Conservation (phyloP, 192 early-diverging fungal genomes). For the Coemansia sp. region DNA sequence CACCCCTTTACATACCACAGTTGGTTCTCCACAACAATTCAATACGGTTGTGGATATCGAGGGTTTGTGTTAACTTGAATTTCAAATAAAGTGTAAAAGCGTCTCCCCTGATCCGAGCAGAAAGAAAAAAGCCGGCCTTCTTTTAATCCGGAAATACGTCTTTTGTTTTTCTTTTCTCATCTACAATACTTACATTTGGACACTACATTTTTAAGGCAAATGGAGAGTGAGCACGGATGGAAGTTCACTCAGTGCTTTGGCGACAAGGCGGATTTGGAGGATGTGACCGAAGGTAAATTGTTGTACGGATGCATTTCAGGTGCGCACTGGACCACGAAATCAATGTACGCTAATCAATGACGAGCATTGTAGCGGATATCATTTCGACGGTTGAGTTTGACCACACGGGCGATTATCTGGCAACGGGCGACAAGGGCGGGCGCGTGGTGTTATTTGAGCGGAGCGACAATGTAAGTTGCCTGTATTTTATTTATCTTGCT, state of each 20-base stretch:
- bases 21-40: no score
- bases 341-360: neutral
- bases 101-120: neutral
- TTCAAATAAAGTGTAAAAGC: no score
- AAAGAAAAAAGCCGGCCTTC: neutral
- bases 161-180: slow-evolving; percentile 17
- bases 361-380: slow-evolving; percentile 80
- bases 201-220: slow-evolving; percentile 12
- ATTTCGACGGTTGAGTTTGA: slow-evolving; percentile 99
- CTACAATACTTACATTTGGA: slow-evolving; percentile 1
- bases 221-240: slow-evolving; percentile 64
- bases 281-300: slow-evolving; percentile 94
- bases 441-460: slow-evolving; percentile 98
- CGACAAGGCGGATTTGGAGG: slow-evolving; percentile 97
- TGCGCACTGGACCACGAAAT: neutral
- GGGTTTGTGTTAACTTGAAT: no score
- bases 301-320: neutral
- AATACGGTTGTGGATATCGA: no score
- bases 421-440: slow-evolving; percentile 97
- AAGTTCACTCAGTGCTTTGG: slow-evolving; percentile 99
- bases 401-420: slow-evolving; percentile 93
- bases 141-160: neutral
- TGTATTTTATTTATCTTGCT: no score
- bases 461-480: slow-evolving; percentile 84
- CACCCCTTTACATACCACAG: no score